Evolutionary conservation across 2,329 filamentous ascomycete genomes (phyloP), one percentile per base, ranked within the genome.

Genomic region (Saccharata proteae): DNA sequence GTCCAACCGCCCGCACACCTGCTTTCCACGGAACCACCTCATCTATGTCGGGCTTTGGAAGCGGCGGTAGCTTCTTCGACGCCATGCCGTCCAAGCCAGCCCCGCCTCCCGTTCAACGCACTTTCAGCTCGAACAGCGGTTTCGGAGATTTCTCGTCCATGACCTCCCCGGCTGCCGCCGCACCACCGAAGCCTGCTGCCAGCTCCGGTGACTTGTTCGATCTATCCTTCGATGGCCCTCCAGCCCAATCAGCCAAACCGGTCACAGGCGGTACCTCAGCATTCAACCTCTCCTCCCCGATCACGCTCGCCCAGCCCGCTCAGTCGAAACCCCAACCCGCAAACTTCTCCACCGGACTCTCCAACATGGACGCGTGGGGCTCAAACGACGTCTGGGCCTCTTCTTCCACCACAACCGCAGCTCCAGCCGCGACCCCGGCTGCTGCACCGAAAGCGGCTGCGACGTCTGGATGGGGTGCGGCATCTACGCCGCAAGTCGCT

Each of bases 61-160:
- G 78, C 38, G 81, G 84, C 30, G 84, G 85, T 28, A 71, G 79
- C 50, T 90, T 94, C 57, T 94, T 94, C 49, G 77, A 92, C 46
- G 60, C 69, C 14, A 75, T 78, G n/a, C 59, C 74, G 2, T 55
- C 72, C 11, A 42, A 52, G 24, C 36, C 49, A 13, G 43, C 67
- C 46, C 57, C 58, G 39, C 51, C 58, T 5, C 58, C 60, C 17
- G 54, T 54, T 26, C 55, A 60, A 20, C 62, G 65, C 42, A 59
- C 64, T 6, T 69, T 65, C 40, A 69, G 65, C 42, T 62, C 62
- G 14, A 64, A 65, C 39, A 73, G 70, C 39, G 74, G 68, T 13
- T 62, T 67, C 39, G 54, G 56, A 27, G 74, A 80, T 45, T 76
- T 79, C 40, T 71, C 70, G 17, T 79, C 86, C 39, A 69, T 77